Conservation (phyloP, 2,329 filamentous ascomycete species). For the Fusarium sp. region DNA sequence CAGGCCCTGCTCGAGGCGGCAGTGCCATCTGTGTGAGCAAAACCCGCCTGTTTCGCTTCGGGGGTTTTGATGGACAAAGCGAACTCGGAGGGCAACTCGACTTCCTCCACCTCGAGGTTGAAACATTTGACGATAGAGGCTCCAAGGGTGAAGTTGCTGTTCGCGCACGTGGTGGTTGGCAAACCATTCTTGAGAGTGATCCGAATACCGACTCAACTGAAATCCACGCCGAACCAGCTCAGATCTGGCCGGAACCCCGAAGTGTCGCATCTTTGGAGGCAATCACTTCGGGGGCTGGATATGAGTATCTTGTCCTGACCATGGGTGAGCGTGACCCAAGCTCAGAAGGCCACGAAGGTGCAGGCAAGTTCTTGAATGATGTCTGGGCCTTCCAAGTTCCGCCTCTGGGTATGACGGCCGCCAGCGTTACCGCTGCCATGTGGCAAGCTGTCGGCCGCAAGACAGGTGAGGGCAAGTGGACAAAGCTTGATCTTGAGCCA, state of each 20-base stretch:
- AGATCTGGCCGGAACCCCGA: conserved; percentile 62
- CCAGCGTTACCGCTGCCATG: conserved; percentile 66
- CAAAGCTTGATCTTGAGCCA: conserved; percentile 56
- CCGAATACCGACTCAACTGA: conserved; percentile 48
- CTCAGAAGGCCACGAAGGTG: conserved; percentile 58
- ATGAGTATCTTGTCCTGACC: conserved; percentile 70
- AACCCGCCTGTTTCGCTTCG: conserved; percentile 78
- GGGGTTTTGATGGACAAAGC: conserved; percentile 77
- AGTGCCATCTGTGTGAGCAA: conserved; percentile 72
- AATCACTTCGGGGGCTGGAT: conserved; percentile 66
- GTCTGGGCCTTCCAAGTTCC: conserved; percentile 73
- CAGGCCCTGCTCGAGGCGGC: conserved; percentile 73
- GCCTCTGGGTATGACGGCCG: conserved; percentile 62
- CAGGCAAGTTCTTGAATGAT: conserved; percentile 66
- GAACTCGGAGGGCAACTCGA: conserved; percentile 80
- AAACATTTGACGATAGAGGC: conserved; percentile 62
- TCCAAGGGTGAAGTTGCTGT: conserved; percentile 61
- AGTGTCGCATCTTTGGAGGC: conserved; percentile 65
- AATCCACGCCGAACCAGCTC: conserved; percentile 46
- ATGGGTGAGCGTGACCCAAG: conserved; percentile 67
- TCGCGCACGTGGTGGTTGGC: conserved; percentile 63
- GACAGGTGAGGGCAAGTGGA: conserved; percentile 69
- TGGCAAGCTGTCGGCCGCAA: conserved; percentile 61
- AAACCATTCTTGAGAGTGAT: conserved; percentile 57
- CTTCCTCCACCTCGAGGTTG: conserved; percentile 67